Evolutionary conservation across 2,329 filamentous ascomycete genomes (phyloP), one percentile per base, ranked within the genome.

Genomic region (Ophiosphaerella herpotricha): DNA sequence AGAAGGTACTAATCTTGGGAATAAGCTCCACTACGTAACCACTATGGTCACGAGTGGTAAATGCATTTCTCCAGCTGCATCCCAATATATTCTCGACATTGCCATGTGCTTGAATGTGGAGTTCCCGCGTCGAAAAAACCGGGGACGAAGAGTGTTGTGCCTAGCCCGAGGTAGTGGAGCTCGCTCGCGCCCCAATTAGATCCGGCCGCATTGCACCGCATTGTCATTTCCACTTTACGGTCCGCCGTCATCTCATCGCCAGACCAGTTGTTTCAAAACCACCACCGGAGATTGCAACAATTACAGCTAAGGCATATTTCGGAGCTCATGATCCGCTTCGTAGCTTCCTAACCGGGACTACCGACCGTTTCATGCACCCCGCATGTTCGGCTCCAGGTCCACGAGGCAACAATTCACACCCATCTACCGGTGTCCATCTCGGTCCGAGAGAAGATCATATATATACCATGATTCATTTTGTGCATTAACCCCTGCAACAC

Each of bases 291-390:
- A 47, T 32, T 41, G 23, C 8, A 14, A 26, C 32, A 6, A 21
- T 33, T 16, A 3, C n/a, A 29, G 45, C 13, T 8, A 41, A 29
- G 32, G 39, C 31, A 32, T n/a, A 31, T 37, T 36, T 26, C 9
- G 32, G 34, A 23, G 29, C 35, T 16, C 9, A 24, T 6, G 24
- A 16, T n/a, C 33, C 14, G 32, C 16, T 36, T 14, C 12, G 14
- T 39, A 43, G 39, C 46, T 48, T 35, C 46, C 39, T 24, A 12
- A 42, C 43, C 33, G 11, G 46, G 46, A 9, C 8, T 16, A 7
- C 26, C 16, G 29, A 46, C 44, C 44, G 44, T 48, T 42, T 42
- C 44, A 48, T 48, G 45, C 32, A 48, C 46, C 46, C 46, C 46
- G 43, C 46, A 43, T 14, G 26, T 39, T 41, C 46, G 46, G 46